phyloP scores from a whole-genome alignment of 192 early-diverging fungal species.

The Rhizophagus prolifer region DNA sequence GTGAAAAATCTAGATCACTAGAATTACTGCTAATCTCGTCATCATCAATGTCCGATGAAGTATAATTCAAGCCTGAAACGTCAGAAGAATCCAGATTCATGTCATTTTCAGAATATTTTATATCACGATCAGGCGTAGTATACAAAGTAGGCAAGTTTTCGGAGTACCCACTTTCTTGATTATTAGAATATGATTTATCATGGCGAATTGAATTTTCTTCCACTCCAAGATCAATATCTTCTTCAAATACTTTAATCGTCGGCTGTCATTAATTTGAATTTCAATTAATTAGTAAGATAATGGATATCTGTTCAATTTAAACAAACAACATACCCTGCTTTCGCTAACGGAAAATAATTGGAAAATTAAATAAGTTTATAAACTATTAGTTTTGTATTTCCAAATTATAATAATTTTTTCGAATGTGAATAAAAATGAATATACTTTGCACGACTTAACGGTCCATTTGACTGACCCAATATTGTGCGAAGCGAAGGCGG shows the following conservation, averaged over 20 bases:
- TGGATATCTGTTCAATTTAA: neutral
- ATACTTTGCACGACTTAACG: neutral
- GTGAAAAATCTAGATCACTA: neutral
- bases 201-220: slow-evolving; percentile 35
- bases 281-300: neutral
- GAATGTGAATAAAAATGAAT: neutral
- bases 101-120: slow-evolving; percentile 32
- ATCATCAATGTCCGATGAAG: slow-evolving; percentile 33
- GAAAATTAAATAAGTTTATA: neutral
- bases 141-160: neutral
- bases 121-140: slow-evolving; percentile 6
- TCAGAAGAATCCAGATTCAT: slow-evolving; percentile 33
- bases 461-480: neutral
- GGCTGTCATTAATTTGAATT: slow-evolving; percentile 50
- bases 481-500: slow-evolving; percentile 29
- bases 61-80: slow-evolving; percentile 26
- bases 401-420: neutral
- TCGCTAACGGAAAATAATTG: neutral
- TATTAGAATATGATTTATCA: slow-evolving; percentile 2
- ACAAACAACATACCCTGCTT: neutral
- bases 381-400: neutral
- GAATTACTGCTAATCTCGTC: slow-evolving; percentile 14
- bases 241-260: slow-evolving; percentile 70
- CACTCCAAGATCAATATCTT: slow-evolving; percentile 65
- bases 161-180: slow-evolving; percentile 27